Evolutionary conservation across 768 basidiomycete species (phyloP), one percentile per base, ranked within the genome.

Genomic region (Tulasnella sp.): DNA sequence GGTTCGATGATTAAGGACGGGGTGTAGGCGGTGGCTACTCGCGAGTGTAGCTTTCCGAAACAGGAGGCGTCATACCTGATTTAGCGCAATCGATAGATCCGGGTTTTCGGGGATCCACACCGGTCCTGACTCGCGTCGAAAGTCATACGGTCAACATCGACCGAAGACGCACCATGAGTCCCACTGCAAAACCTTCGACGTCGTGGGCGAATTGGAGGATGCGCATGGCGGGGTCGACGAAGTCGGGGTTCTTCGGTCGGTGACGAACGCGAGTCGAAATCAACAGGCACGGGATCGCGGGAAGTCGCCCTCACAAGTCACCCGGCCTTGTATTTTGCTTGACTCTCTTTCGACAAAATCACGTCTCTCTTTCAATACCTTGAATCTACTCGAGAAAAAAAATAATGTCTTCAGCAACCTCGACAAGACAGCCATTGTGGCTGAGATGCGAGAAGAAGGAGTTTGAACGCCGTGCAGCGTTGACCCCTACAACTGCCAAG

Each of bases 391-490:
- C 70, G 20, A 6, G 42, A 46, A 15, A 10, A 40, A 42, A 46
- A 26, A 11, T 44, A 44, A 74, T 74, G 39, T 74, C 73, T 74
- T 74, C 73, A 72, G 20, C 73, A 37, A 74, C 46, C 3, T 75
- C 74, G n/a, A 40, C 26, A n/a, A 46, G 82, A 35, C 85, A 85
- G 78, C 82, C 84, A 18, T 88, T 99, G 81, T 99, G 97, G 97
- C 89, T 99, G 61, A 91, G 98, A 81, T 98, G 96, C 86, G 98
- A 99, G 87, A 98, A 91, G 84, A 99, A 99, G 84, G 89, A 91
- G 80, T 96, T 96, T 80, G 98, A 99, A 85, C 90, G 90, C 77
- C 93, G 98, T 70, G 91, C 96, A 39, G 96, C 96, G 10, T 87
- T 99, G 80, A 97, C 96, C 15, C 98, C 98, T 3, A 91, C 93